A percentile compares a stretch with the other conserved stretches of the same genome.
phyloP scores from a whole-genome alignment of 768 basidiomycete genomes.

The Rhodosporidiobolus odoratus region DNA sequence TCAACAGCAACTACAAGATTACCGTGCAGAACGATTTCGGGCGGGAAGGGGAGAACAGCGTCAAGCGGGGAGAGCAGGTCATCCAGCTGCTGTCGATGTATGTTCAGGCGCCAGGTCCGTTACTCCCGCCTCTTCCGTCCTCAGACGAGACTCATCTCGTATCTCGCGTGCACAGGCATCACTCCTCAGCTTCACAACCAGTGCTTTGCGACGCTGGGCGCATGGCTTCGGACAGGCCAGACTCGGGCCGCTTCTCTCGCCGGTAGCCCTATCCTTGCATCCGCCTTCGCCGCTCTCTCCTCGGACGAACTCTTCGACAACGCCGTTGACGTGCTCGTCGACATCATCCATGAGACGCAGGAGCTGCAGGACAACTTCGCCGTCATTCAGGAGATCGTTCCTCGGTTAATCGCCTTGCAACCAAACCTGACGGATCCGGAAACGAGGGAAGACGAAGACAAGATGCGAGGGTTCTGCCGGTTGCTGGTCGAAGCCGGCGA shows the following conservation, averaged over 20 bases:
- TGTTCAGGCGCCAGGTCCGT: constrained; percentile 74
- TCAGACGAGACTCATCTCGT: background rate
- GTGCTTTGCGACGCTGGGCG: constrained; percentile 74
- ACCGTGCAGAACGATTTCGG: constrained; percentile 37
- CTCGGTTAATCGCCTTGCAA: constrained; percentile 70
- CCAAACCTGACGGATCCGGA: constrained; percentile 55
- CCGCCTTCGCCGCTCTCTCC: constrained; percentile 74
- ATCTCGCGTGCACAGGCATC: constrained; percentile 57
- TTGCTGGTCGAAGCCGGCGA: constrained; percentile 97
- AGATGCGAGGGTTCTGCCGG: constrained; percentile 79
- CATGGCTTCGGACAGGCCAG: constrained; percentile 86
- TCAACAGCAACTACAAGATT: constrained; percentile 59
- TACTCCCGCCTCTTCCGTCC: background rate
- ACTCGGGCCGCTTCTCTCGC: constrained; percentile 61
- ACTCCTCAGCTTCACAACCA: constrained; percentile 70
- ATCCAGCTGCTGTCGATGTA: constrained; percentile 79
- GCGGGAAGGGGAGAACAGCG: constrained; percentile 46
- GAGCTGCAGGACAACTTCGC: constrained; percentile 91
- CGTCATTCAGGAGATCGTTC: constrained; percentile 80
- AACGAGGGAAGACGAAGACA: constrained; percentile 72
- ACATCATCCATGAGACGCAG: constrained; percentile 95
- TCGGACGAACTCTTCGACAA: constrained; percentile 86
- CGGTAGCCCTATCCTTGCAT: constrained; percentile 71
- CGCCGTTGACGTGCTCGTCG: constrained; percentile 85
- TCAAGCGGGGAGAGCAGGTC: constrained; percentile 61